Evolutionary conservation across 495 filamentous ascomycete genomes (phyloP), one percentile per base, ranked within the genome.

Genomic region (Aspergillus panamensis): DNA sequence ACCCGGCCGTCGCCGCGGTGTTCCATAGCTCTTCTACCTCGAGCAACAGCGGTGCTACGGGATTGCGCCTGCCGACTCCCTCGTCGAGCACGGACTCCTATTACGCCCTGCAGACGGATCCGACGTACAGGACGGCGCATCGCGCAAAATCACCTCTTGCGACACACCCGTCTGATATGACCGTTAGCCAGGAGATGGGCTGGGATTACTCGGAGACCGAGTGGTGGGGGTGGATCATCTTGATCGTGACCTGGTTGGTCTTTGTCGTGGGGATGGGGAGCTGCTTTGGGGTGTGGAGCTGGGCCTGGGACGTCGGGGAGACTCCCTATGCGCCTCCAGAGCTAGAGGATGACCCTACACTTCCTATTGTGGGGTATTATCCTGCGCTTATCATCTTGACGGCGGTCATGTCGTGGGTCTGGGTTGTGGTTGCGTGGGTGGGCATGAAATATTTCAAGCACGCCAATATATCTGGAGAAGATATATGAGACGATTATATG

Each of bases 391-490:
- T 96, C 49, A 91, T 97, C 58, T 72, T 97, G 57, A 97, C 92
- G 35, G 84, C 86, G 39, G 88, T 98, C 33, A 96, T 98, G 92
- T 90, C 92, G 6, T 98, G 94, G 94, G 91, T 97, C 25, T 98
- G 94, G 94, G 92, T 97, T 31, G 84, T 93, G 32, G 85, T 95
- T 54, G 95, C 95, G 13, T 98, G 94, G 94, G 83, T 96, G 17
- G 94, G 94, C 5, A 97, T 98, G 93, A 98, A 98, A 72, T 97
- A 97, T 73, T 98, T 98, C 66, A 86, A 90, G 66, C 94, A 98
- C 81, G 93, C 94, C 6, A 94, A 96, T 73, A 95, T 97, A 63
- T 73, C 74, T 7, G 79, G 79, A 9, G 80, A 82, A 17, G 80
- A 82, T 67, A 77, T 71, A 65, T 79, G 61, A 77, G 51, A 13